A percentile compares a stretch with the other conserved stretches of the same genome.
These are phyloP conservation scores for Backusella circina DNA, from an alignment of 192 early-diverging fungal genomes.

Conservation along the genomic window DNA sequence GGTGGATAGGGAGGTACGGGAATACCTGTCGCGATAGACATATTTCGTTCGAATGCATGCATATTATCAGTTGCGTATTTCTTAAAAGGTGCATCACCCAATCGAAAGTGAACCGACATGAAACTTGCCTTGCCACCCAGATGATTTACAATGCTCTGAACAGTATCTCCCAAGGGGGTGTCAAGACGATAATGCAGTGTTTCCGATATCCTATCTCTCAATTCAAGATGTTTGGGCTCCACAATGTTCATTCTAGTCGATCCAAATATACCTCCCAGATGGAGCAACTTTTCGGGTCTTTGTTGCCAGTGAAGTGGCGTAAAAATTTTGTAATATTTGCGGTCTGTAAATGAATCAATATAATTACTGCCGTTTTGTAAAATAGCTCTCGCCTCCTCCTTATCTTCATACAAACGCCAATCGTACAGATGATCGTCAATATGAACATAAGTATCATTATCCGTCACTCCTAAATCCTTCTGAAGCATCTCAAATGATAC, in stretches of 20 bases:
- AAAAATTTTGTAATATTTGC: constrained; percentile 11
- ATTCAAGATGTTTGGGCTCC: constrained; percentile 30
- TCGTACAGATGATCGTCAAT: constrained; percentile 41
- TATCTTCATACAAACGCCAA: constrained; percentile 49
- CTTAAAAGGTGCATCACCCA: constrained; percentile 16
- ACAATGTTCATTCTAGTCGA: constrained; percentile 34
- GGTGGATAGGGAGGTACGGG: constrained; percentile 14
- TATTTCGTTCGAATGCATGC: constrained; percentile 3
- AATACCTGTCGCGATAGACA: constrained; percentile 8
- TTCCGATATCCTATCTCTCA: constrained; percentile 30
- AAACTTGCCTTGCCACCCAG: constrained; percentile 42
- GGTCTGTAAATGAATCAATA: constrained; percentile 17
- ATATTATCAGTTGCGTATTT: constrained; percentile 5
- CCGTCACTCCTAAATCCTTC: not conserved
- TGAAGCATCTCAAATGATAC: constrained; percentile 12
- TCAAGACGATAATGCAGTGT: constrained; percentile 42
- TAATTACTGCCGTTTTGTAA: constrained; percentile 7
- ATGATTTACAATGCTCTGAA: constrained; percentile 36
- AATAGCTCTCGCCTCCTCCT: constrained; percentile 14
- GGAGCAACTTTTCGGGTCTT: constrained; percentile 34
- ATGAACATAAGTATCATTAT: constrained; percentile 38
- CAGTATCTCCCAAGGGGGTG: constrained; percentile 36
- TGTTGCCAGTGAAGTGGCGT: constrained; percentile 26
- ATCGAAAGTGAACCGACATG: constrained; percentile 40
- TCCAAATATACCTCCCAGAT: constrained; percentile 47